Base-by-base conservation (phyloP, 371 early-diverging fungal species). In the Polyrhizophydium stewartii region DNA sequence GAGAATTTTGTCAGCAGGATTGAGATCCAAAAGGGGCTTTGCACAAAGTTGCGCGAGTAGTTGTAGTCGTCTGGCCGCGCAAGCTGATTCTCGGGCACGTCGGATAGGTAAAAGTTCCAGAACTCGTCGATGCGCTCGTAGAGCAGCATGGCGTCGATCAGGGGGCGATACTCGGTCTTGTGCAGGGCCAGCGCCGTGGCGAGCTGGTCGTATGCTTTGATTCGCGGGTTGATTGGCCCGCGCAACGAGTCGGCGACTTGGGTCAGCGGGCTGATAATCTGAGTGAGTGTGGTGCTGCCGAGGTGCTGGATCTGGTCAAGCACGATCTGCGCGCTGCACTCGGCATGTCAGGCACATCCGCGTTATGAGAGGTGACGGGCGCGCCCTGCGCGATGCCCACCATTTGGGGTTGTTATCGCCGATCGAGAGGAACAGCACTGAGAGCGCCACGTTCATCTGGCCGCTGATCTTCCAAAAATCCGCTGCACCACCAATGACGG, bases 1-100 rank as follows among this genome's bases (percentile, higher is more conserved):
- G 50, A 62, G 17, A 81, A 60, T 53, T 81, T 81, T 1, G 74
- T 66, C 55, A 71, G 60, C 27, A 81, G 50, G 38, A 81, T 33
- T 7, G 77, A 51, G 33, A 77, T 66, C 77, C 78, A 81, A 43
- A 75, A 72, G 16, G 81, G 81, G 9, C 61, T 43, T 33, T 81
- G 81, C 21, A 81, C 64, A 55, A 75, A 77, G 52, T 74, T 75
- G 30, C 66, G 55, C 13, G 69, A 62, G 60, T 73, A 81, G 59
- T 71, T 67, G 64, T 75, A 81, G 22, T 81, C 81, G 49, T 81
- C 81, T 9, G 81, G 81, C 45, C 61, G n/a, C n/a, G 72, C 77
- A 22, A 81, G 68, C 47, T 77, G 75, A 58, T 72, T 77, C 9
- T 81, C 81, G 17, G 69, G 66, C 13, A 70, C 73, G 30, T 72